Evolutionary conservation across 768 basidiomycete species (phyloP), one percentile per base, ranked within the genome.

Genomic region (Termitomyces sp.): DNA sequence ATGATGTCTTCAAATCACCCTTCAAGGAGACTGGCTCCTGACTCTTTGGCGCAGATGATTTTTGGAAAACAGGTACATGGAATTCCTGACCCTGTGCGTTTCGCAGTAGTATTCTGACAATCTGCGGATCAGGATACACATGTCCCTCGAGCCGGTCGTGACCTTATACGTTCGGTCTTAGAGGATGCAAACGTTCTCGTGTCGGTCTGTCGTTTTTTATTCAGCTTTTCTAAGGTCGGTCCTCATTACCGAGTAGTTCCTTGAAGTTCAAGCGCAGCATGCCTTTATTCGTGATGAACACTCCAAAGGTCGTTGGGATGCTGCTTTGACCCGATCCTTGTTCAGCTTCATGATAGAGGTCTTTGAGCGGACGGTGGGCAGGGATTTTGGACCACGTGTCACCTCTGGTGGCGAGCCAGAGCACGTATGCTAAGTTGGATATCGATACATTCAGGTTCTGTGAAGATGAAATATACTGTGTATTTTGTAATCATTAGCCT

Each of bases 191-290:
- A 85, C 20, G 80, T 93, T 39, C 66, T 80, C 1, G 77, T 77
- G 54, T 86, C 90, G 54, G 93, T 94, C 58, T 61, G 84, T 74
- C 23, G 35, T 39, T 31, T 46, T 23, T 49, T 54, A 58, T 5
- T 68, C 31, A 29, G 10, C 44, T 42, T 42, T 13, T n/a, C n/a
- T n/a, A 41, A 18, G 47, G 12, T 10, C 22, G 6, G 45, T 35
- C 9, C 32, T 49, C 12, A 46, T 23, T 33, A 16, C 15, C 18
- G 16, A 52, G 12, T 65, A 94, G 90, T 94, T 95, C 68, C 73
- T 97, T 56, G 96, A 98, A 68, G 93, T 98, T 13, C 94, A 97
- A 68, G 96, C 95, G 0, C 95, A 98, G 64, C 95, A 98, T 61
- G 96, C 96, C 3, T 98, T 98, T 70, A 88, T 98, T 57, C 85